A percentile compares a stretch with the other conserved stretches of the same genome.
Evolutionary conservation across 2,329 filamentous ascomycete genomes (phyloP).

Genomic region (Hypocrella siamensis): DNA sequence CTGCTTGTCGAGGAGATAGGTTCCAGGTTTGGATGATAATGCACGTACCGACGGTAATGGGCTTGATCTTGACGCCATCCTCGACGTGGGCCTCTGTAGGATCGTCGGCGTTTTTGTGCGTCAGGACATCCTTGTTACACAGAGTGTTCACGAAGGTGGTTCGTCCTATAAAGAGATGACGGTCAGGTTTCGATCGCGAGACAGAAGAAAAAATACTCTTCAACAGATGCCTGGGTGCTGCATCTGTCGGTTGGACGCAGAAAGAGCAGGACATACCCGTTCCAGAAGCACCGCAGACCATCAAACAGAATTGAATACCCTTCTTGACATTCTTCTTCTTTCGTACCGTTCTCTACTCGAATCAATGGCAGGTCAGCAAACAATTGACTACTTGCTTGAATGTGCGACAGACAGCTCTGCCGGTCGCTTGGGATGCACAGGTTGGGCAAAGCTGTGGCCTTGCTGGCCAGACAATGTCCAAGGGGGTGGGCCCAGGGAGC

Average conservation of each 20-base stretch:
- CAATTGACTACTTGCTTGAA: too few relatives aligned
- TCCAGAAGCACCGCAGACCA: slow-evolving; percentile 98
- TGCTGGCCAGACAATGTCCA: slow-evolving; percentile 1
- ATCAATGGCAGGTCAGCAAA: slow-evolving; percentile 13
- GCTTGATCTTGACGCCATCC: slow-evolving; percentile 97
- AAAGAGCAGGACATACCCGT: slow-evolving; percentile 71
- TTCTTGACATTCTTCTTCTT: slow-evolving; percentile 99
- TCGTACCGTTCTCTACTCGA: slow-evolving; percentile 76
- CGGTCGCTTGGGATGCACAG: not conserved
- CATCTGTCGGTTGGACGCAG: too few relatives aligned
- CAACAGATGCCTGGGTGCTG: too few relatives aligned
- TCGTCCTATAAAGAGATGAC: slow-evolving; percentile 43
- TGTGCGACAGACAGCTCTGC: too few relatives aligned
- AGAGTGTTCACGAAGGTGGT: slow-evolving; percentile 99
- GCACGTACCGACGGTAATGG: slow-evolving; percentile 77
- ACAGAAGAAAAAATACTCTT: too few relatives aligned
- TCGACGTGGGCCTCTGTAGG: slow-evolving; percentile 76
- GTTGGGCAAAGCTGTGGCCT: not conserved
- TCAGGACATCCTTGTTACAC: slow-evolving; percentile 83
- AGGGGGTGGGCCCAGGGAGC: slow-evolving; percentile 1
- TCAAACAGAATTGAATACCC: slow-evolving; percentile 99
- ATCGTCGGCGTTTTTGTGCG: slow-evolving; percentile 88
- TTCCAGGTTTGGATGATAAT: too few relatives aligned
- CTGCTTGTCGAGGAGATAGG: too few relatives aligned
- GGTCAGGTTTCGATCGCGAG: not conserved